Base-by-base conservation (phyloP, 2,329 filamentous ascomycete genomes). In the Beauveria pseudobassiana region DNA sequence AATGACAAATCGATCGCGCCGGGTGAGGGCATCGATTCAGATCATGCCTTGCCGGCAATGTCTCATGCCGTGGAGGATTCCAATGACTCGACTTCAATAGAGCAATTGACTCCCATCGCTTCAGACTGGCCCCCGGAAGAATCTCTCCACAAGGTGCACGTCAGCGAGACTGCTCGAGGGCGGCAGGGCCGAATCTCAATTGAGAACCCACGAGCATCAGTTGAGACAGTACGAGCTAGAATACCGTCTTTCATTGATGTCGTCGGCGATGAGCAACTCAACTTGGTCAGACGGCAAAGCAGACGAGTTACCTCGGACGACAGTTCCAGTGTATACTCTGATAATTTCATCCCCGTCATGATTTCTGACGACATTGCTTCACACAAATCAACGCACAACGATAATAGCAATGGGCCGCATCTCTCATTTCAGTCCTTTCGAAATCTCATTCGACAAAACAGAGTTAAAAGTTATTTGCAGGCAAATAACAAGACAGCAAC, bases 291-390 rank as follows among this genome's bases (percentile, higher is more conserved):
- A 49, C 60, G 26, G 9, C 58, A 30, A 43, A 57, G 51, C 40
- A 62, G n/a, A 48, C 45, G 20, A 48, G 52, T 71, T 69, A 5
- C 66, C 67, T 2, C 60, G 60, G n/a, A 76, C 20, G 57, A 59
- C 38, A 42, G 46, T 24, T 59, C 57, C 12, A 59, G 57, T 34
- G 80, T 64, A 66, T 75, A 24, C 65, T 80, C 38, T 70, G 57
- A 59, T 14, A 66, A 77, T 18, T 79, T 82, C 59, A 69, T 73
- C 16, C 78, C 71, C 59, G 78, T 78, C 30, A 81, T 80, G 64
- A 69, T 75, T 20, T 34, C 34, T 4, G 48, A 30, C 1, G 57
- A 52, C 26, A 45, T 52, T 18, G 18, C 5, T 18, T 24, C 42
- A 24, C 38, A 46, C n/a, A 45, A 65, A 64, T 26, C 57, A 61